Evolutionary conservation across 2,329 filamentous ascomycete genomes (phyloP).

Genomic region (Fusarium palustre): DNA sequence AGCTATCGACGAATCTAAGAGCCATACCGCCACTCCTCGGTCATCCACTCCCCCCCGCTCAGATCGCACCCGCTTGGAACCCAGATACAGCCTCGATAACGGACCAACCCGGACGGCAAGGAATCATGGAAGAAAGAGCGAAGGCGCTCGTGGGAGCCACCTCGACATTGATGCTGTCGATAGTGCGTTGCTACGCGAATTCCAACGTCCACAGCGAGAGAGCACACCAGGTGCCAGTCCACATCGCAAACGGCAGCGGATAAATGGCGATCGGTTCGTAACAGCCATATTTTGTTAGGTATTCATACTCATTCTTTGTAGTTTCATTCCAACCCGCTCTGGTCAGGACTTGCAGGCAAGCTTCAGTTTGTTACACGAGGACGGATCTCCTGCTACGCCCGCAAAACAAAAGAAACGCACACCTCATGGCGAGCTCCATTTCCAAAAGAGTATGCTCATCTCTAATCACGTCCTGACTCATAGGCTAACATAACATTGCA

Average conservation of each 20-base stretch:
- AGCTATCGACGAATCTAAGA: slow-evolving; percentile 50
- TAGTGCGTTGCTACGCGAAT: slow-evolving; percentile 63
- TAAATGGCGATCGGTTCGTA: slow-evolving; percentile 70
- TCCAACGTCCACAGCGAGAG: slow-evolving; percentile 63
- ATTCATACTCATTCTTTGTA: slow-evolving; percentile 54
- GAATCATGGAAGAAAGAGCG: slow-evolving; percentile 52
- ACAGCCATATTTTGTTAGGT: neutral
- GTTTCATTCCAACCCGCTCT: slow-evolving; percentile 94
- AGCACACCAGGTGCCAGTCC: slow-evolving; percentile 66
- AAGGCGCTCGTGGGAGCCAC: slow-evolving; percentile 51
- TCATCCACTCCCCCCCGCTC: slow-evolving; percentile 59
- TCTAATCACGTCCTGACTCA: neutral
- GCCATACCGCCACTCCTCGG: slow-evolving; percentile 52
- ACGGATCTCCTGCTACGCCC: slow-evolving; percentile 91
- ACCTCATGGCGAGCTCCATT: slow-evolving; percentile 90
- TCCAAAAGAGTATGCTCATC: slow-evolving; percentile 80
- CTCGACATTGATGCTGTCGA: slow-evolving; percentile 65
- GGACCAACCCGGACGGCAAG: slow-evolving; percentile 51
- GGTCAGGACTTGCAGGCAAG: slow-evolving; percentile 94
- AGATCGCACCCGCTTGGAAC: slow-evolving; percentile 58
- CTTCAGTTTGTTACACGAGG: slow-evolving; percentile 91
- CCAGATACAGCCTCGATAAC: slow-evolving; percentile 55
- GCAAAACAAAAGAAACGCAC: slow-evolving; percentile 86
- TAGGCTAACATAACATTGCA: slow-evolving; percentile 46
- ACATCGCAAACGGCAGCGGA: slow-evolving; percentile 68